Evolutionary conservation across 345 rosid species (phyloP).

Genomic region (Kandelia obovata): DNA sequence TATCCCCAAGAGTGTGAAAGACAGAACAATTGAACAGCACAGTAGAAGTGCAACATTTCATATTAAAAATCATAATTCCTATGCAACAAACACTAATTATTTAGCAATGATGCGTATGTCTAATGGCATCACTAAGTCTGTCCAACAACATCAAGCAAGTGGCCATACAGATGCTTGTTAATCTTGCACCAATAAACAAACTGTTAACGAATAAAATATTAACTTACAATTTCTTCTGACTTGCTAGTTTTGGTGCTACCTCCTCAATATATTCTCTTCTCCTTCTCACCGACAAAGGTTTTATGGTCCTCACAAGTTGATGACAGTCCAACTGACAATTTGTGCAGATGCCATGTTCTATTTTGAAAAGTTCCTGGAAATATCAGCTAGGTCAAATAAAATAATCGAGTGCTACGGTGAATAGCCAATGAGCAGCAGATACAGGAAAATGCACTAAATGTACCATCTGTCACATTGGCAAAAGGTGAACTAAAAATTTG

Average conservation of each 20-base stretch:
- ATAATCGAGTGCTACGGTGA: not conserved
- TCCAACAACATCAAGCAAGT: too few species aligned
- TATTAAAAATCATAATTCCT: not conserved
- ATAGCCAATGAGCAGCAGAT: not conserved
- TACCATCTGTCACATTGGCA: not conserved
- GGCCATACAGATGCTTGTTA: too few species aligned
- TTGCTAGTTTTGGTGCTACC: slow-evolving; percentile 67
- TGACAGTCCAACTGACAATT: slow-evolving; percentile 87
- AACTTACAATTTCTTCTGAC: slow-evolving; percentile 63
- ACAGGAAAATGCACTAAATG: not conserved
- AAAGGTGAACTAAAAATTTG: not conserved
- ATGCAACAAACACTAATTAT: not conserved
- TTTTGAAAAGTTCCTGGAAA: slow-evolving; percentile 78
- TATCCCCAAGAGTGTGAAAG: not conserved
- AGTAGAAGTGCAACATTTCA: not conserved
- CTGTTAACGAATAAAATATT: too few species aligned
- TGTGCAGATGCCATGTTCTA: slow-evolving; percentile 80
- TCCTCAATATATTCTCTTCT: slow-evolving; percentile 50
- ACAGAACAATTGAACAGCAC: slow-evolving; percentile 11
- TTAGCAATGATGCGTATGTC: not conserved
- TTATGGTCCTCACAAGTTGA: slow-evolving; percentile 63
- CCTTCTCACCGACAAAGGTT: slow-evolving; percentile 62
- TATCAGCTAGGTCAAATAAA: not conserved
- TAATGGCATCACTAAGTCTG: too few species aligned
- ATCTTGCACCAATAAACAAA: too few species aligned